These are phyloP conservation scores for Cymbopogon citratus DNA, from an alignment of 176 grass and related monocot genomes.

Conservation along the genomic window DNA sequence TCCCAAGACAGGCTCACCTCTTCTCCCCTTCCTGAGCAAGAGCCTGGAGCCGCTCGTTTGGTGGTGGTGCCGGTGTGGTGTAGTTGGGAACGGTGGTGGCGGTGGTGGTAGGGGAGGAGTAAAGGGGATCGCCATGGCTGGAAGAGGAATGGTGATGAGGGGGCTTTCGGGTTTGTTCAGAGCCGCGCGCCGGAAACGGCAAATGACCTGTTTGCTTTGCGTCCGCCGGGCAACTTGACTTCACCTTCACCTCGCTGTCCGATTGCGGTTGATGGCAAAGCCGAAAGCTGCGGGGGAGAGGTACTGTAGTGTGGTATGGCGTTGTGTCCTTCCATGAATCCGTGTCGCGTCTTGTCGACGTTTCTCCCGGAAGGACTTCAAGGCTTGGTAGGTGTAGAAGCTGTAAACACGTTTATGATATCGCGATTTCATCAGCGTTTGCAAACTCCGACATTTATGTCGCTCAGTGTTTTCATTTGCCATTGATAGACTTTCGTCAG, in stretches of 20 bases:
- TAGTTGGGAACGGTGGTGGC: conserved; percentile 15
- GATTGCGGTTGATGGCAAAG: conserved; percentile 3
- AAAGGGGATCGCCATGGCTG: conserved; percentile 47
- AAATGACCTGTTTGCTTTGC: conserved; percentile 33
- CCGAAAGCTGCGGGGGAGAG: background rate
- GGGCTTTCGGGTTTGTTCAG: conserved; percentile 66
- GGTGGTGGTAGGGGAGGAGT: conserved; percentile 26
- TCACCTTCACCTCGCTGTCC: conserved; percentile 11
- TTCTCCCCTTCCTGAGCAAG: conserved; percentile 15
- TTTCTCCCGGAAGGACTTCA: background rate
- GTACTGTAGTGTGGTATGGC: background rate
- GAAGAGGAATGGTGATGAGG: conserved; percentile 57
- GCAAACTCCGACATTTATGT: background rate
- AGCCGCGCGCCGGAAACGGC: conserved; percentile 48
- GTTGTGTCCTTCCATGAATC: background rate
- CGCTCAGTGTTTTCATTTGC: background rate
- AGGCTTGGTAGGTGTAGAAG: background rate
- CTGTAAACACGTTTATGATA: background rate
- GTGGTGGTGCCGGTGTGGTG: conserved; percentile 18
- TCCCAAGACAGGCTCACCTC: conserved; percentile 1
- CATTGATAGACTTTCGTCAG: too few species aligned
- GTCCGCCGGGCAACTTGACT: conserved; percentile 1
- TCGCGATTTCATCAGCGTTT: background rate
- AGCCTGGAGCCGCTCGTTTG: conserved; percentile 6
- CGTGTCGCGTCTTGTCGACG: background rate